Percentiles rank a stretch among this genome's conserved stretches.
These are phyloP conservation scores for Ustilago crameri DNA, from an alignment of 1,284 basidiomycete species.

Conservation along the genomic window DNA sequence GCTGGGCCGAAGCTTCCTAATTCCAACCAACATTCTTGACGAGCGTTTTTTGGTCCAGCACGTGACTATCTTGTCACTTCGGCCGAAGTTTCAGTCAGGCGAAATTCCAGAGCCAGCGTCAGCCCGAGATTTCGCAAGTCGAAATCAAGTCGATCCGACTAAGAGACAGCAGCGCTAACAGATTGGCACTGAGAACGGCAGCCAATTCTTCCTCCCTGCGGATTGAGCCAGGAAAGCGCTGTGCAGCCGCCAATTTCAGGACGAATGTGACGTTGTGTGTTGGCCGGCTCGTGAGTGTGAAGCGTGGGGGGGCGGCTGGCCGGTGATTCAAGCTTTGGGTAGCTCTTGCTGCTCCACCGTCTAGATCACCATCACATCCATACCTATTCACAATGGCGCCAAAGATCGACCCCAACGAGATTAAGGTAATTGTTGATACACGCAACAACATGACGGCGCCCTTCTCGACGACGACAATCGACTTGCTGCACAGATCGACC, in stretches of 20 bases:
- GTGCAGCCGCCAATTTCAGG: not conserved
- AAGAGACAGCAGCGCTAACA: no score
- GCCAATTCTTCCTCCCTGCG: not conserved
- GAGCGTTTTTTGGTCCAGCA: no score
- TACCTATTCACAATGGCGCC: slow-evolving; percentile 63
- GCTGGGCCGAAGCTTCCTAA: no score
- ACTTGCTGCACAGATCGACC: slow-evolving; percentile 23
- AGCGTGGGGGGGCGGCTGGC: not conserved
- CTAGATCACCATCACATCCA: slow-evolving; percentile 45
- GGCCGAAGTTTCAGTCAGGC: no score
- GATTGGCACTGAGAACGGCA: not conserved
- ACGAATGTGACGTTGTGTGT: not conserved
- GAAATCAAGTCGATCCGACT: not conserved
- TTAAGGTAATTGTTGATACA: slow-evolving; percentile 73
- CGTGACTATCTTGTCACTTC: no score
- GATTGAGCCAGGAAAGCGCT: not conserved
- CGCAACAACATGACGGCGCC: not conserved
- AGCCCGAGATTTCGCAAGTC: not conserved
- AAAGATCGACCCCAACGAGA: slow-evolving; percentile 82
- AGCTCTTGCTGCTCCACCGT: slow-evolving; percentile 24
- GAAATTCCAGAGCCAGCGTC: not conserved
- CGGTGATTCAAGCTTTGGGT: slow-evolving; percentile 7
- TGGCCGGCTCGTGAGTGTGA: not conserved
- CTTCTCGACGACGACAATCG: slow-evolving; percentile 8
- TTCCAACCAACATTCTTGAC: no score